Evolutionary conservation across 2,329 filamentous ascomycete genomes (phyloP).

Genomic region (Ceratocystiopsis minuta): DNA sequence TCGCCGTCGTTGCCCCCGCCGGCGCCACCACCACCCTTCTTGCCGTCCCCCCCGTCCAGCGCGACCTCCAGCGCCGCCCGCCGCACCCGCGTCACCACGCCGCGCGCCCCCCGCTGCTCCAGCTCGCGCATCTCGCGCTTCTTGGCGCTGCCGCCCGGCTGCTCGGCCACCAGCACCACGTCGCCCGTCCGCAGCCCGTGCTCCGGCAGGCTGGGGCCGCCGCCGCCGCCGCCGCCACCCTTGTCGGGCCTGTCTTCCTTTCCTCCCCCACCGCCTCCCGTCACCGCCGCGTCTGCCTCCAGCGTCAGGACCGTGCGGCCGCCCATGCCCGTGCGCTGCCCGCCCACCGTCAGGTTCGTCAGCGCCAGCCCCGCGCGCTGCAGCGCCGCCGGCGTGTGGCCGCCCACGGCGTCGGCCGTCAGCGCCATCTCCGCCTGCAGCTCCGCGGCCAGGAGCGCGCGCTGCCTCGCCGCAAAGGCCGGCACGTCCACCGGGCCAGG

Average conservation of each 20-base stretch:
- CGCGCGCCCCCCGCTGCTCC: constrained; percentile 48
- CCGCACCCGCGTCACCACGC: constrained; percentile 50
- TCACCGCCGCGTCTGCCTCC: constrained; percentile 38
- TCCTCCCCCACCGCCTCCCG: constrained; percentile 7
- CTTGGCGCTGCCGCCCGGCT: constrained; percentile 53
- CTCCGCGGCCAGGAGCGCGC: constrained; percentile 52
- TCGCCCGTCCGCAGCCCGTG: constrained; percentile 63
- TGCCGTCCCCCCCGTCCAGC: constrained; percentile 34
- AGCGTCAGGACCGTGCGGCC: constrained; percentile 85
- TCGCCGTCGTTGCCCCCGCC: constrained; percentile 14
- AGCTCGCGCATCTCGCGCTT: constrained; percentile 55
- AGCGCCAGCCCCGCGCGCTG: constrained; percentile 64
- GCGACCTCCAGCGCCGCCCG: constrained; percentile 45
- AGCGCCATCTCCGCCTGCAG: constrained; percentile 55
- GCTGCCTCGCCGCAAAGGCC: constrained; percentile 52
- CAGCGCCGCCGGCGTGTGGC: constrained; percentile 49
- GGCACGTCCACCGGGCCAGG: constrained; percentile 35
- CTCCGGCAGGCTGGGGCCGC: constrained; percentile 35
- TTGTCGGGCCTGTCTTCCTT: neutral
- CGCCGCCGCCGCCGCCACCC: neutral
- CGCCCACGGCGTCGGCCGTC: constrained; percentile 47
- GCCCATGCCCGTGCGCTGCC: constrained; percentile 73
- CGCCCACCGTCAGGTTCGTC: constrained; percentile 53
- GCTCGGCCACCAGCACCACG: constrained; percentile 59
- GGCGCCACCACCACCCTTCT: constrained; percentile 15